These are phyloP conservation scores for Penicillium nordicum DNA, from an alignment of 2,329 filamentous ascomycete species.

Conservation along the genomic window DNA sequence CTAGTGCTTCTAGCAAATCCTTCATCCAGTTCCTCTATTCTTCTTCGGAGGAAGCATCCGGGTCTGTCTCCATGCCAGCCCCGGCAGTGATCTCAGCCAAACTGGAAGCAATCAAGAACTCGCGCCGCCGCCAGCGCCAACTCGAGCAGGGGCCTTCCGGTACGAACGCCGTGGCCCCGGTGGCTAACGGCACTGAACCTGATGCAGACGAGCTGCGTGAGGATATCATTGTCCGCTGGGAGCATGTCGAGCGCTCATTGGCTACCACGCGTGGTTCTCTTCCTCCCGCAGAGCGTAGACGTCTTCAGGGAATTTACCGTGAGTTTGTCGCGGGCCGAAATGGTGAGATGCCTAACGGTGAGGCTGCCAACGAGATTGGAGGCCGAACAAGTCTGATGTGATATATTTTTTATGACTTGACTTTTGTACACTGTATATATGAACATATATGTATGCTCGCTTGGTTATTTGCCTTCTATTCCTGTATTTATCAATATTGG, in stretches of 20 bases:
- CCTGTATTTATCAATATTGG: constrained; percentile 9
- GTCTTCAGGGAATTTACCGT: constrained; percentile 76
- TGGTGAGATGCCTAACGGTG: constrained; percentile 91
- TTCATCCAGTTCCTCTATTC: constrained; percentile 87
- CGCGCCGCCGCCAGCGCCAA: constrained; percentile 62
- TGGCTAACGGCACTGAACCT: constrained; percentile 24
- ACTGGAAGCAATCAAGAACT: constrained; percentile 71
- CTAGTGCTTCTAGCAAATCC: constrained; percentile 37
- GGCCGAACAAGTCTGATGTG: constrained; percentile 92
- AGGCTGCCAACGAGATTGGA: constrained; percentile 87
- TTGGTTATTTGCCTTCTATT: constrained; percentile 1
- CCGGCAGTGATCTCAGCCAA: constrained; percentile 77
- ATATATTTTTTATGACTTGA: constrained; percentile 11
- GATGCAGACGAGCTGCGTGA: constrained; percentile 41
- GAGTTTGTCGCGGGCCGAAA: constrained; percentile 92
- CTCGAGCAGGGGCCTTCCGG: constrained; percentile 38
- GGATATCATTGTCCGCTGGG: constrained; percentile 81
- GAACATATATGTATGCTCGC: constrained; percentile 1
- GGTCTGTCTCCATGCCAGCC: constrained; percentile 64
- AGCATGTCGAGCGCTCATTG: constrained; percentile 75
- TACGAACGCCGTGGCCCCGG: constrained; percentile 10
- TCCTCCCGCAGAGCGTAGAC: constrained; percentile 68
- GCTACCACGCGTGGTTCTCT: constrained; percentile 78
- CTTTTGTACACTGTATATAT: constrained; percentile 22
- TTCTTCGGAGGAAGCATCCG: constrained; percentile 49